Conservation (phyloP, 2,329 filamentous ascomycete genomes). For the Alternaria angustiovoidea region DNA sequence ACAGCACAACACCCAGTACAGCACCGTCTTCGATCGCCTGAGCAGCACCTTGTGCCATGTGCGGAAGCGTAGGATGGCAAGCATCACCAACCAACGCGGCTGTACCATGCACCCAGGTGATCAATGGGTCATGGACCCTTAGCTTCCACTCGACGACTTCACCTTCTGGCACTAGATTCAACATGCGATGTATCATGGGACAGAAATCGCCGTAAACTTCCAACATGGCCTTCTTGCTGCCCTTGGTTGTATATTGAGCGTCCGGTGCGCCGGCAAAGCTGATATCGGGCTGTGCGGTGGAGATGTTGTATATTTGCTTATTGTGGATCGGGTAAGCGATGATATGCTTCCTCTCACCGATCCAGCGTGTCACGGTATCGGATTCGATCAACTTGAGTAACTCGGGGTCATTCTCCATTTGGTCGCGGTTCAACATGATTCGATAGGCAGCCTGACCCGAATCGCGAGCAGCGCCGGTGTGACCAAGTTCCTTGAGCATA, state of each 20-base stretch:
- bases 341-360: conserved; percentile 77
- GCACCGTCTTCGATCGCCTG: conserved; percentile 71
- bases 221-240: conserved; percentile 68
- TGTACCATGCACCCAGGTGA: conserved; percentile 66
- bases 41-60: conserved; percentile 70
- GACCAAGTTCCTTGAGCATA: conserved; percentile 63
- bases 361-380: conserved; percentile 76
- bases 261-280: conserved; percentile 66
- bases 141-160: conserved; percentile 74
- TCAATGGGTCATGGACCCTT: conserved; percentile 67
- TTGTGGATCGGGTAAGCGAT: conserved; percentile 78
- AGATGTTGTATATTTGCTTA: conserved; percentile 73
- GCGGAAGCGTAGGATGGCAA: conserved; percentile 70
- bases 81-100: conserved; percentile 66
- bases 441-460: conserved; percentile 81
- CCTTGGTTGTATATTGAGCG: conserved; percentile 70
- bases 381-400: conserved; percentile 72
- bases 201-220: conserved; percentile 68
- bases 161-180: conserved; percentile 69
- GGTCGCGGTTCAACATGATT: conserved; percentile 74
- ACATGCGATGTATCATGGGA: conserved; percentile 67
- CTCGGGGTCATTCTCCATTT: conserved; percentile 73
- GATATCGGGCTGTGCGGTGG: conserved; percentile 67
- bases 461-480: conserved; percentile 66
- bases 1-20: conserved; percentile 62